A percentile compares a stretch with the other conserved stretches of the same genome.
phyloP scores from a whole-genome alignment of 805 yeast genomes.

The Brettanomyces nanus region DNA sequence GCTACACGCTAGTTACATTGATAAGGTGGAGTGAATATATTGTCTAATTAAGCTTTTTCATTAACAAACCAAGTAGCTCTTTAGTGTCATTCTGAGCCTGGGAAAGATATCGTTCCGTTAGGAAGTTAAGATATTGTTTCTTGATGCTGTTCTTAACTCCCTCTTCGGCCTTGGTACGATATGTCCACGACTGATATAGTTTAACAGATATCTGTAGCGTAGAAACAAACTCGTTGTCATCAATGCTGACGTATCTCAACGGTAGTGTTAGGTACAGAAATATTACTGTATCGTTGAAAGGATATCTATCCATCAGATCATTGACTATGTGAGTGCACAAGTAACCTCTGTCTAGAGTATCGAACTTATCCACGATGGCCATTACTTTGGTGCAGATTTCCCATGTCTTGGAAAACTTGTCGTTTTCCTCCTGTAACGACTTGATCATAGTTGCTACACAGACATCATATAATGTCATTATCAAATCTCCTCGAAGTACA shows the following conservation, averaged over 20 bases:
- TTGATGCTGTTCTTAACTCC: constrained; percentile 25
- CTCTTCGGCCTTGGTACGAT: constrained; percentile 28
- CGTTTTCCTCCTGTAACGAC: constrained; percentile 14
- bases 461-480: constrained; percentile 61
- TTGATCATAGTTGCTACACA: constrained; percentile 42
- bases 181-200: constrained; percentile 50
- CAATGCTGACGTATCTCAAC: constrained; percentile 41
- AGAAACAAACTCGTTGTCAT: constrained; percentile 42
- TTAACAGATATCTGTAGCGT: constrained; percentile 63
- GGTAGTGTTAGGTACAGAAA: constrained; percentile 56
- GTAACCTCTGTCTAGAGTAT: constrained; percentile 59
- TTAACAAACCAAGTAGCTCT: constrained; percentile 15
- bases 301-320: constrained; percentile 37
- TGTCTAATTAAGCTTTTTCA: constrained; percentile 17
- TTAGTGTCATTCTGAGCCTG: constrained; percentile 15
- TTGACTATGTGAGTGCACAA: constrained; percentile 57
- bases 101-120: constrained; percentile 20
- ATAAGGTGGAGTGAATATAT: constrained; percentile 18
- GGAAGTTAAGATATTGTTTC: constrained; percentile 24
- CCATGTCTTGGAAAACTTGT: constrained; percentile 32
- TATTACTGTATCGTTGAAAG: constrained; percentile 32
- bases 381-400: constrained; percentile 37
- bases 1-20: constrained; percentile 15
- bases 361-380: constrained; percentile 58
- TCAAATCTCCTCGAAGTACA: constrained; percentile 67